These are phyloP conservation scores for Amphibolis antarctica DNA, from an alignment of 106 monocot genomes.

Conservation along the genomic window DNA sequence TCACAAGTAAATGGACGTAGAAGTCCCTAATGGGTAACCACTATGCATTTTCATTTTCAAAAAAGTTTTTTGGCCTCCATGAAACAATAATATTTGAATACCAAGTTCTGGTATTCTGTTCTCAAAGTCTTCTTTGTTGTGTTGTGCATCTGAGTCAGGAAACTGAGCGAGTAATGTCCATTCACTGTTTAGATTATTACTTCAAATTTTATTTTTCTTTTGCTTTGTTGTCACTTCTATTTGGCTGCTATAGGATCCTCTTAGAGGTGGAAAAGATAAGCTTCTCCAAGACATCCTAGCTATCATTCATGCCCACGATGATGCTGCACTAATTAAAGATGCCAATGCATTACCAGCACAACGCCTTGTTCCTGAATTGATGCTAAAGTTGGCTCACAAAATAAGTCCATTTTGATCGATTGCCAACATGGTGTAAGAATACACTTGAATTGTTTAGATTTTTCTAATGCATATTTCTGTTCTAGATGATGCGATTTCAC, in stretches of 20 bases:
- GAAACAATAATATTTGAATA: too few species aligned
- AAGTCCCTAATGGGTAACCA: too few species aligned
- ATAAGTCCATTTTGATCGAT: slow-evolving; percentile 21
- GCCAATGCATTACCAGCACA: slow-evolving; percentile 4
- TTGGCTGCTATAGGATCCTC: slow-evolving; percentile 15
- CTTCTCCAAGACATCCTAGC: slow-evolving; percentile 25
- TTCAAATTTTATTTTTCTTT: not conserved
- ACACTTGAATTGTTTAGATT: not conserved
- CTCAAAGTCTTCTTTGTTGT: too few species aligned
- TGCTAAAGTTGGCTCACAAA: slow-evolving; percentile 22
- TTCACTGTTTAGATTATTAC: not conserved
- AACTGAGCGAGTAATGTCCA: too few species aligned
- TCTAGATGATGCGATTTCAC: too few species aligned
- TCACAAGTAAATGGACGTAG: too few species aligned
- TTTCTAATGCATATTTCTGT: too few species aligned
- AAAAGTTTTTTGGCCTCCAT: too few species aligned
- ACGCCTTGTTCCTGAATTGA: slow-evolving; percentile 26
- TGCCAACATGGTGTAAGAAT: not conserved
- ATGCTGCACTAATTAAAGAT: slow-evolving; percentile 11
- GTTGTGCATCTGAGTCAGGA: too few species aligned
- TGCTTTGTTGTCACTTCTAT: not conserved
- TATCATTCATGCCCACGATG: slow-evolving; percentile 20
- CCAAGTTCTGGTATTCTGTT: too few species aligned
- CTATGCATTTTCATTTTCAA: too few species aligned
- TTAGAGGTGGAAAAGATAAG: slow-evolving; percentile 28